Evolutionary conservation across 2,329 filamentous ascomycete genomes (phyloP).

Genomic region (Botrytis fabae): DNA sequence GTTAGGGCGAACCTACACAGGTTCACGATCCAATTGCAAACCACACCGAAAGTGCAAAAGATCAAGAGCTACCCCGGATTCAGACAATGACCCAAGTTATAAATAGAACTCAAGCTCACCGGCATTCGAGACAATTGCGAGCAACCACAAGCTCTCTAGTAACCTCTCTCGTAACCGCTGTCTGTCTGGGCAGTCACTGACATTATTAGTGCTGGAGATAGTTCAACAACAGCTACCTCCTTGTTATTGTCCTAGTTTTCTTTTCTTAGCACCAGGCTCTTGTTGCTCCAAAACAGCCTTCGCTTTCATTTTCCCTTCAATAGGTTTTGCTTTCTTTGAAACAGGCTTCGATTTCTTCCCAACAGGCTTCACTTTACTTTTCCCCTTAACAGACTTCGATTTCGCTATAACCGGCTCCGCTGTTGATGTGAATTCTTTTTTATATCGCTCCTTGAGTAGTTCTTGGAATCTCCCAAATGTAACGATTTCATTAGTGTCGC

Average conservation of each 20-base stretch:
- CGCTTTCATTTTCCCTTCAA: neutral
- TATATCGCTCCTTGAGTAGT: neutral
- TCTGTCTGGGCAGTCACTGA: neutral
- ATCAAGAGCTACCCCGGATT: neutral
- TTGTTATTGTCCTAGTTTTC: neutral
- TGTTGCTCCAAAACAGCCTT: neutral
- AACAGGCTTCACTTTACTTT: neutral
- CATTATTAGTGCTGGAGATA: neutral
- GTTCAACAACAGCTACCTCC: too few species aligned
- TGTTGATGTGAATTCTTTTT: neutral
- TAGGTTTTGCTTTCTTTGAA: neutral
- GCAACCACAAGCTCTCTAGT: neutral
- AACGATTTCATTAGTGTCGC: neutral
- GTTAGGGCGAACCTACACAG: neutral
- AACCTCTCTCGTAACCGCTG: neutral
- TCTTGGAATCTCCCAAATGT: neutral
- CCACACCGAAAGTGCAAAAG: neutral
- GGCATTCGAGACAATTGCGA: neutral
- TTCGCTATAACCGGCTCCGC: neutral
- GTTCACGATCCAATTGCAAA: neutral
- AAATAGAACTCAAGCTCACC: neutral
- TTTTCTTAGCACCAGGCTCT: neutral
- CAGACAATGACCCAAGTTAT: neutral
- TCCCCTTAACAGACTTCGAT: neutral
- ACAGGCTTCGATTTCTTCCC: neutral